Base-by-base conservation (phyloP, 345 rosid genomes). In the Hibiscus trionum region DNA sequence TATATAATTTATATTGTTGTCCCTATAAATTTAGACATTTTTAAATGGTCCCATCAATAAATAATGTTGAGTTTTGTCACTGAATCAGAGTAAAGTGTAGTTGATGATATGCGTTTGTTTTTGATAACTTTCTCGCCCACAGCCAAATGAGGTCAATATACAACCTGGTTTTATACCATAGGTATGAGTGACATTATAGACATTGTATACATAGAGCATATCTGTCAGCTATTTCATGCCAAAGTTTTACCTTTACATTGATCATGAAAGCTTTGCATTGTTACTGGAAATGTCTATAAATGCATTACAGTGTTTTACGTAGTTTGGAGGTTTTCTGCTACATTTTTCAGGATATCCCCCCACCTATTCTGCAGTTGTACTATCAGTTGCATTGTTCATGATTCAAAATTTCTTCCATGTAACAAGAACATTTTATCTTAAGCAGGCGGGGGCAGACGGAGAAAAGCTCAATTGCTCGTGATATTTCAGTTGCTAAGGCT, bases 381-480 rank as follows among this genome's bases (percentile, higher is more conserved):
- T 11, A 10, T 46, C 50, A 46, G 50, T 12, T 12, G 52, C 12
- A 47, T 47, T 47, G 50, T 61, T 44, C 35, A n/a, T 35, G 55
- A 7, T 61, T 73, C 42, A 35, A n/a, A 19, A 52, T 60, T 52
- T 35, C 70, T 39, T 53, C 21, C 37, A 29, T 15, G 16, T 49
- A 67, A 27, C 4, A 0, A 16, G 26, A 66, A 7, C 27, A 0
- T 7, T 44, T 46, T 60, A 10, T 59, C 39, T 60, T 60, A 24
- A 44, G 42, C 90, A 94, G 98, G 75, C 83, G 97, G 58, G 99
- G 97, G 56, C 70, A 49, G 75, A 57, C 82, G 86, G 97, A 95
- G 85, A 87, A 80, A 81, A 87, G 82, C 80, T 78, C 90, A 70
- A 77, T 59, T 71, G 76, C 90, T 11, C 83, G 72, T 69, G 87